Conservation (phyloP, 1,284 basidiomycete genomes). For the Thelephora terrestris region DNA sequence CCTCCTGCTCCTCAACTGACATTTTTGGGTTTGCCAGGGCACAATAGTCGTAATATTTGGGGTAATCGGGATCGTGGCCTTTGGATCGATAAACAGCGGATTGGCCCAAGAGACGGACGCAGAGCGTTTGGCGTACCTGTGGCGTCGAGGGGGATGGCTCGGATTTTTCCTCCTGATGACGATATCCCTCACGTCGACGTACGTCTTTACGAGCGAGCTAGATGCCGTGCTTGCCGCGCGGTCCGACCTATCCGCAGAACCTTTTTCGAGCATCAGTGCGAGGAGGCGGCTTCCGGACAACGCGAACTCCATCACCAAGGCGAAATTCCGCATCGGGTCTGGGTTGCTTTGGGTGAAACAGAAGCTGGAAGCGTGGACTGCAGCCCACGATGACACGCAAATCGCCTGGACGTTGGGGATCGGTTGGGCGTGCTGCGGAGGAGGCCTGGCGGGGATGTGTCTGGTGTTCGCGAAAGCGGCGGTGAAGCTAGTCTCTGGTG, state of each 20-base stretch:
- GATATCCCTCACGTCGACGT: slow-evolving; percentile 53
- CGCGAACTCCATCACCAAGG: slow-evolving; percentile 21
- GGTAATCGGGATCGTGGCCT: slow-evolving; percentile 78
- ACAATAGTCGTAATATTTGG: slow-evolving; percentile 74
- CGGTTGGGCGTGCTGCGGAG: slow-evolving; percentile 86
- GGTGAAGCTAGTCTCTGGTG: slow-evolving; percentile 72
- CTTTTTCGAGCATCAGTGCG: slow-evolving; percentile 36
- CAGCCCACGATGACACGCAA: slow-evolving; percentile 69
- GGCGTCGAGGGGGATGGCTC: slow-evolving; percentile 81
- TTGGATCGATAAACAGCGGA: slow-evolving; percentile 75
- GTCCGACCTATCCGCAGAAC: slow-evolving; percentile 48
- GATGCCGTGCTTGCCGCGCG: slow-evolving; percentile 61
- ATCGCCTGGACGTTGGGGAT: slow-evolving; percentile 86
- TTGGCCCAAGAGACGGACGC: slow-evolving; percentile 62
- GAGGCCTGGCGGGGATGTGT: slow-evolving; percentile 79
- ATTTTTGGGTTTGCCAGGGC: slow-evolving; percentile 35
- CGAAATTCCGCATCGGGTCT: slow-evolving; percentile 30
- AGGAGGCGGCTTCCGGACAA: slow-evolving; percentile 17
- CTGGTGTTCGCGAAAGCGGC: slow-evolving; percentile 88
- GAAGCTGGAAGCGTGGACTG: slow-evolving; percentile 66
- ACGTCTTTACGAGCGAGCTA: slow-evolving; percentile 54
- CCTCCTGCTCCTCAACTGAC: no score
- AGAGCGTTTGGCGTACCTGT: slow-evolving; percentile 65
- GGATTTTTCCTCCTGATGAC: slow-evolving; percentile 78
- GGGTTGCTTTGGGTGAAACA: slow-evolving; percentile 46